A percentile compares a stretch with the other conserved stretches of the same genome.
These are phyloP conservation scores for Sporothrix protearum DNA, from an alignment of 2,329 filamentous ascomycete genomes.

Conservation along the genomic window DNA sequence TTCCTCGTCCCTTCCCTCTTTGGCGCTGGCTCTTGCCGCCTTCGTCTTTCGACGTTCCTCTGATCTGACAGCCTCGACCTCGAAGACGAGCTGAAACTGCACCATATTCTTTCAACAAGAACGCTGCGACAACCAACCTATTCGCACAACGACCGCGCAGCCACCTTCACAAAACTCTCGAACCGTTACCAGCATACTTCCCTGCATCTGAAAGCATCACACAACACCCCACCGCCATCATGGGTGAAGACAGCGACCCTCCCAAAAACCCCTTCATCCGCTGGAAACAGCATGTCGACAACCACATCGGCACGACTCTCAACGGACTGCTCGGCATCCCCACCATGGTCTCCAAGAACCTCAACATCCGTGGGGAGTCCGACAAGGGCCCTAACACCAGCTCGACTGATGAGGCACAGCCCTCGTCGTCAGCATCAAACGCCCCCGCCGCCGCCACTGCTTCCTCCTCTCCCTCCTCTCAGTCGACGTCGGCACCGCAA, in stretches of 20 bases:
- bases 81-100: background rate
- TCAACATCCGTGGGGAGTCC: constrained; percentile 28
- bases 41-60: background rate
- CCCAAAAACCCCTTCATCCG: constrained; percentile 40
- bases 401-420: background rate
- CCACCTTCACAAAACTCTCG: background rate
- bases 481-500: background rate
- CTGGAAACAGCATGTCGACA: constrained; percentile 43
- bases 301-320: constrained; percentile 37
- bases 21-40: constrained; percentile 5
- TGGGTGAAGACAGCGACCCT: constrained; percentile 29
- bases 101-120: constrained; percentile 19
- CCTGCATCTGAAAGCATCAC: background rate
- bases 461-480: background rate
- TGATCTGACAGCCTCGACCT: background rate
- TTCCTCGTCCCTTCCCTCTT: background rate
- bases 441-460: background rate
- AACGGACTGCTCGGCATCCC: constrained; percentile 33
- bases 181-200: background rate
- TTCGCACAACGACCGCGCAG: background rate
- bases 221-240: constrained; percentile 1
- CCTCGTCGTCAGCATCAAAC: background rate
- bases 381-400: background rate
- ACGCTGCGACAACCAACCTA: constrained; percentile 1
- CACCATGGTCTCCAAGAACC: constrained; percentile 31